Evolutionary conservation across 352 stramenopile genomes (phyloP), one percentile per base, ranked within the genome.

Genomic region (Globisporangium rhizosaccharum): DNA sequence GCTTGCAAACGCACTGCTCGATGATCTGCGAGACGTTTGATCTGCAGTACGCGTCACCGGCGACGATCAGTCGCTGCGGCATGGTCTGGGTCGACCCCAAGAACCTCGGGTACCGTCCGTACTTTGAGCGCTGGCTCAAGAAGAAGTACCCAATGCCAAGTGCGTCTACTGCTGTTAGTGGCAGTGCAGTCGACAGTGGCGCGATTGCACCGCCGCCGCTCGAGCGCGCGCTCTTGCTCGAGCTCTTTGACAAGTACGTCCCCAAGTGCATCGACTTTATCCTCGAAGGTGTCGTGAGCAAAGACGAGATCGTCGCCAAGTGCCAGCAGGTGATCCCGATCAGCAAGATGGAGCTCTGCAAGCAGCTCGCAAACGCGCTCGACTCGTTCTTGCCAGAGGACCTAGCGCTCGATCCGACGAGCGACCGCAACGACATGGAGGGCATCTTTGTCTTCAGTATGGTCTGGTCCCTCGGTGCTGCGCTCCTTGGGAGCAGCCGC

Each of bases 11-110:
- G 1, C 89, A 97, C 66, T 98, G 91, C 71, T 76, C 60, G 23
- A 95, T 98, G 75, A 95, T 98, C 53, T 97, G 93, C 61, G 95
- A 98, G 76, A 97, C 94, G 5, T 98, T 98, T 49, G 94, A 98
- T 51, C 68, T 98, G 12, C 92, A 98, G 66, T 98, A 98, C 55
- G 95, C 94, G 6, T 98, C 89, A 5, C 95, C 95, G 1, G 94
- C 94, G 14, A 98, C 94, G 0, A 98, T 98, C 48, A 96, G 82
- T 65, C 88, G 95, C 3, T 98, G 94, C 66, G 95, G 95, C 3
- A 98, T 98, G 95, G 93, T 98, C 14, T 98, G 95, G 92, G 94
- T 98, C 4, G 94, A 98, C 53, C 95, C 95, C 0, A 97, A 98
- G 69, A 98, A 98, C 60, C 70, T 98, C 7, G 95, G 95, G 2